Percentiles rank a stretch among this genome's conserved stretches.
Conservation (phyloP, 2,329 filamentous ascomycete genomes). For the Magnaporthiopsis incrustans region DNA sequence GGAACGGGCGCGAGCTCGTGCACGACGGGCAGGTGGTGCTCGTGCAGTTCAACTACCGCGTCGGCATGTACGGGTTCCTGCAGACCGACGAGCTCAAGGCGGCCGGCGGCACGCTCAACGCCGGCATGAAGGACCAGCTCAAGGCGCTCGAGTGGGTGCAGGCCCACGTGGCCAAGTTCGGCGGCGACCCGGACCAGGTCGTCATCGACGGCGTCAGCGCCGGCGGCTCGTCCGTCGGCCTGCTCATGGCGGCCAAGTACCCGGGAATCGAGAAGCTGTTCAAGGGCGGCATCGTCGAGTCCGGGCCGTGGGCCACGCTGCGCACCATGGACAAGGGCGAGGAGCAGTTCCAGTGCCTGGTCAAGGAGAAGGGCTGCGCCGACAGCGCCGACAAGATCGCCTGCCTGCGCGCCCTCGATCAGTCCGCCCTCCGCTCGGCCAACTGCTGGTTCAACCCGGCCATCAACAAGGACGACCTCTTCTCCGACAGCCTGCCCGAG, state of each 20-base stretch:
- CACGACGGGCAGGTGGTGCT: slow-evolving; percentile 39
- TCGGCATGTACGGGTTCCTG: slow-evolving; percentile 1
- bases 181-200: slow-evolving; percentile 8
- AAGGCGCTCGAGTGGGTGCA: slow-evolving; percentile 9
- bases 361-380: slow-evolving; percentile 4
- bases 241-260: slow-evolving; percentile 3
- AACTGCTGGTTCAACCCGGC: slow-evolving; percentile 3
- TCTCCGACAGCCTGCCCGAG: slow-evolving; percentile 2
- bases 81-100: not conserved
- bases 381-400: not conserved
- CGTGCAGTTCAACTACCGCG: slow-evolving; percentile 54
- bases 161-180: slow-evolving; percentile 9
- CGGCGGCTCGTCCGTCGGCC: slow-evolving; percentile 1
- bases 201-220: slow-evolving; percentile 5
- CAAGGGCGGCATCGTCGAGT: slow-evolving; percentile 1
- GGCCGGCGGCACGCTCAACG: not conserved
- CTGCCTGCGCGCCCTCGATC: slow-evolving; percentile 5
- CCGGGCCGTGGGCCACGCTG: slow-evolving; percentile 4
- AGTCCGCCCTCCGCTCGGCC: slow-evolving; percentile 1
- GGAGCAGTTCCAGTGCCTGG: slow-evolving; percentile 2
- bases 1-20: slow-evolving; percentile 52
- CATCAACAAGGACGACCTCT: slow-evolving; percentile 1
- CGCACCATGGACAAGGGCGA: slow-evolving; percentile 3
- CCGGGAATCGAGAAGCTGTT: not conserved
- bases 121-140: not conserved